Evolutionary conservation across 768 basidiomycete species (phyloP).

Genomic region (Collybia sp.): DNA sequence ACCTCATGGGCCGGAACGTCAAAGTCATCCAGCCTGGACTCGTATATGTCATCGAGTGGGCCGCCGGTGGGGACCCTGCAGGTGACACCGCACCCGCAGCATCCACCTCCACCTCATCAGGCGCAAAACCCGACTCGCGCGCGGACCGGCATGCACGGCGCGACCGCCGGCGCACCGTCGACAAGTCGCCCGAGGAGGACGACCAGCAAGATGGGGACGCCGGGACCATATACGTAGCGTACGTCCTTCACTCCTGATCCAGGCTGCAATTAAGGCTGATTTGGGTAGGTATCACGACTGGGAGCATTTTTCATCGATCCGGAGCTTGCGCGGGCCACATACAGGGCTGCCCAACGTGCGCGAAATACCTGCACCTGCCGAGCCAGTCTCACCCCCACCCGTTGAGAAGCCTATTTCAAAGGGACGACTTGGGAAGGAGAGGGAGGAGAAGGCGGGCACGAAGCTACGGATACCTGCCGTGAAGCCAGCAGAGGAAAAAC

Average conservation of each 20-base stretch:
- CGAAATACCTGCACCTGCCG: constrained; percentile 39
- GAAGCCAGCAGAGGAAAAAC: constrained; percentile 12
- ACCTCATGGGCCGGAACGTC: constrained; percentile 71
- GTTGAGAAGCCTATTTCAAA: constrained; percentile 22
- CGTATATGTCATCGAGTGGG: constrained; percentile 87
- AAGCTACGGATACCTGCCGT: no score
- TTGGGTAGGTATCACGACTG: constrained; percentile 79
- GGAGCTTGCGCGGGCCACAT: constrained; percentile 82
- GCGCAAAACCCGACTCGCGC: no score
- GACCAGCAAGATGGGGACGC: constrained; percentile 13
- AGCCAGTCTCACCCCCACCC: constrained; percentile 24
- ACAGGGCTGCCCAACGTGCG: constrained; percentile 62
- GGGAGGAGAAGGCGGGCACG: constrained; percentile 16
- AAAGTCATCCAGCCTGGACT: constrained; percentile 93
- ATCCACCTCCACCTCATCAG: constrained; percentile 5
- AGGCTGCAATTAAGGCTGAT: no score
- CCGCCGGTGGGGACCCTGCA: constrained; percentile 45
- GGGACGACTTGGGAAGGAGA: constrained; percentile 18
- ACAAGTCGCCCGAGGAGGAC: constrained; percentile 11
- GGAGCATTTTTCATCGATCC: constrained; percentile 94
- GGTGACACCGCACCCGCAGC: constrained; percentile 7
- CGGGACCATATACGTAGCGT: constrained; percentile 80
- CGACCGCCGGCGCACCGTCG: constrained; percentile 1
- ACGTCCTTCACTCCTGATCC: constrained; percentile 28
- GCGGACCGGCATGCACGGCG: constrained; percentile 7